Base-by-base conservation (phyloP, 2,329 filamentous ascomycete genomes). In the Graphilbum sp. region DNA sequence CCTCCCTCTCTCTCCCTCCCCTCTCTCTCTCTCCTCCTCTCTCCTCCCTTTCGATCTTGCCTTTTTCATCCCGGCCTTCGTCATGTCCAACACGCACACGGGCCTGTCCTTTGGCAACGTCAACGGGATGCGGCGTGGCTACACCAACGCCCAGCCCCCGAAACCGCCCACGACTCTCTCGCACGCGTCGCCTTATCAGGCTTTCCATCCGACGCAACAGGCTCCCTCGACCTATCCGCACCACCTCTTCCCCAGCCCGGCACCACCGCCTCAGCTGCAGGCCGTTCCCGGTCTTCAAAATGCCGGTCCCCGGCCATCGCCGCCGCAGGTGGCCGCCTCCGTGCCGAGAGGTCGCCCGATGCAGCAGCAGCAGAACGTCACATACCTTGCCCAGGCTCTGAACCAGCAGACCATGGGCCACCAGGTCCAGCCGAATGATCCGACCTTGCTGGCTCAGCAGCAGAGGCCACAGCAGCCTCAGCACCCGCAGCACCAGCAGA, bases 141-240 rank as follows among this genome's bases (percentile, higher is more conserved):
- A 66, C 65, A 47, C 59, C 62, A 46, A 70, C 64, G 45, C n/a
- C n/a, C 30, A 47, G 24, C 45, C 73, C 52, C 64, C 67, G 43
- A 29, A 29, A 15, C 27, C 27, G 27, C 68, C 69, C 21, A 64
- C 69, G 30, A 64, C 65, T 18, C 61, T 61, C 23, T 51, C 67
- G 45, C 67, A 67, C 48, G 63, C 66, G 42, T 64, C 68, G 42
- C 64, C 68, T 2, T 74, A 73, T 49, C 67, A 70, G 51, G 50
- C 62, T 16, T 46, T 46, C 39, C 45, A 47, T 38, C 64, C 67
- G 45, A 58, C 62, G 42, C 73, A 73, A 18, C 41, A 41, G 51
- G 53, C 63, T 39, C 57, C 68, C 43, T 57, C 56, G 41, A 49
- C 59, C 17, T 72, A 70, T 45, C 53, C 65, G 17, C 67, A 69